phyloP scores from a whole-genome alignment of 305 asterid genomes.

The Fraxinus baroniana region DNA sequence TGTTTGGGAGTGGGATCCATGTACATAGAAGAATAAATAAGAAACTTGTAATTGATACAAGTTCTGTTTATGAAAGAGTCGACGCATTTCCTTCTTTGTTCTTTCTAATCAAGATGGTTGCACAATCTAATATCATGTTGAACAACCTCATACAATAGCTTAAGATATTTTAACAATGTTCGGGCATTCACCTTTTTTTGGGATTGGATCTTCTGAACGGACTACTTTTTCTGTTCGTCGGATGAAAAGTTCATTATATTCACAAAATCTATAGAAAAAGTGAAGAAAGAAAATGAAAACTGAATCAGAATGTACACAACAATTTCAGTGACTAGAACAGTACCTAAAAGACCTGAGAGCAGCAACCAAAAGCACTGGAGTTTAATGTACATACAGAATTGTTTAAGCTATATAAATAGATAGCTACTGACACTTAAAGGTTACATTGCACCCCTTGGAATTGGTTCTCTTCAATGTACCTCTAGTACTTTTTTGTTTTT shows the following conservation, averaged over 20 bases:
- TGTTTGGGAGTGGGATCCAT: no score
- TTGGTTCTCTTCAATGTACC: slow-evolving; percentile 46
- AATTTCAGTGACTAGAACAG: slow-evolving; percentile 24
- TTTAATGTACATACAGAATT: neutral
- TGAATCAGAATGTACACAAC: slow-evolving; percentile 11
- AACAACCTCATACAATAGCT: neutral
- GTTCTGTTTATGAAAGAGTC: neutral
- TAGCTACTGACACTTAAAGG: slow-evolving; percentile 31
- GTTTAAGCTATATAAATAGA: slow-evolving; percentile 1
- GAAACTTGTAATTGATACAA: no score
- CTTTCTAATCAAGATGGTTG: neutral
- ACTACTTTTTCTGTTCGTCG: neutral
- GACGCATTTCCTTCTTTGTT: neutral
- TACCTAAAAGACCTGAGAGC: slow-evolving; percentile 21
- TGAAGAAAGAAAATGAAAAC: neutral
- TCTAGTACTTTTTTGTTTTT: neutral
- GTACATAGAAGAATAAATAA: no score
- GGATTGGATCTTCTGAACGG: neutral
- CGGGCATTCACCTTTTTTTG: neutral
- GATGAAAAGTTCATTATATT: neutral
- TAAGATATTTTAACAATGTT: neutral
- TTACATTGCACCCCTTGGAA: slow-evolving; percentile 61
- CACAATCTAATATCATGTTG: neutral
- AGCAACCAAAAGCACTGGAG: slow-evolving; percentile 2
- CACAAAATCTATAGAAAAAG: neutral